Evolutionary conservation across 208 protist species (phyloP), one percentile per base, ranked within the genome.

Genomic region (Sergeia podlipaevii): DNA sequence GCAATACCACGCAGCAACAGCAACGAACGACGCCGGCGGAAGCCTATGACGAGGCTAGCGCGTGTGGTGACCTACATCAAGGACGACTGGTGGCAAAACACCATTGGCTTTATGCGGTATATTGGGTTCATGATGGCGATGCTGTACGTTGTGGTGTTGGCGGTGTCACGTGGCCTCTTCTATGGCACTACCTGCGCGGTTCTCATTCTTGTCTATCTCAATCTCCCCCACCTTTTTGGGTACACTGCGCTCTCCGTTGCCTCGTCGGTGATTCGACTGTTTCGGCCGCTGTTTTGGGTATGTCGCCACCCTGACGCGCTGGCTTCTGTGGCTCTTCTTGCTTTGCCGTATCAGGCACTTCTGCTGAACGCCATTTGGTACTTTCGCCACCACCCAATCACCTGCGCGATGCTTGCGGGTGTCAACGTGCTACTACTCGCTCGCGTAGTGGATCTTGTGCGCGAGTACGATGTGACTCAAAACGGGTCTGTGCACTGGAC

Each of bases 101-200:
- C 85, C 63, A 84, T 91, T 49, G 61, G 80, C 60, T 68, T 55
- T 17, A 84, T 95, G 65, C 83, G 87, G 11, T 70, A 89, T 65
- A 88, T 85, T 41, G 76, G 70, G 20, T 66, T 91, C 45, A 29
- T 56, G 42, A 68, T 85, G 59, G 71, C 79, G 26, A 32, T 73
- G 6, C 18, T 69, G 1, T 76, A 79, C 44, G 55, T 48, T 13
- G 4, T 73, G 26, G 23, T 62, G 30, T 64, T 73, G 10, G 36
- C 56, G 0, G 54, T 75, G 0, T 58, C 42, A 29, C 44, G 64
- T 11, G 83, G 87, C 37, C 70, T 75, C 15, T 54, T 89, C 3
- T 69, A 77, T 39, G 81, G 77, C 39, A 42, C 82, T 2, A 80
- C 72, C 4, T 61, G 69, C 4, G 64, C 53, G 13, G 60, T 91